Percentiles rank a stretch among this genome's conserved stretches.
phyloP scores from a whole-genome alignment of 495 filamentous ascomycete genomes.

The Penicillium lagena region DNA sequence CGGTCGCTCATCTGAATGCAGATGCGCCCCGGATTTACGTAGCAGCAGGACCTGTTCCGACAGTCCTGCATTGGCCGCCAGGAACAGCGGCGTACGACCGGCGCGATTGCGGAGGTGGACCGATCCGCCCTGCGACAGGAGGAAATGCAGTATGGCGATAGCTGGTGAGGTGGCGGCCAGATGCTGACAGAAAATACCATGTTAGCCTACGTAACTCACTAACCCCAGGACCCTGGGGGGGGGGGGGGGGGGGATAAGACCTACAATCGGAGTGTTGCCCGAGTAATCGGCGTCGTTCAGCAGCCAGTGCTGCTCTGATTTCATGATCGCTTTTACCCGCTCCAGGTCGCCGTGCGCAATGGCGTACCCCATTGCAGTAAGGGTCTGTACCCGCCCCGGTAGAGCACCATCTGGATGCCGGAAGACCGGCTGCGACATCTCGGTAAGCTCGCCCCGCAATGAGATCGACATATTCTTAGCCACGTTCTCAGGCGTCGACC shows the following conservation, averaged over 20 bases:
- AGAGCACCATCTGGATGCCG: slow-evolving; percentile 59
- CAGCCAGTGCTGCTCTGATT: slow-evolving; percentile 57
- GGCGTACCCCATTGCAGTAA: slow-evolving; percentile 75
- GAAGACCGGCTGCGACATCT: slow-evolving; percentile 57
- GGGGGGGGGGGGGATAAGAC: slow-evolving; percentile 10
- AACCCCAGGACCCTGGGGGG: neutral
- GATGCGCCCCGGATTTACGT: slow-evolving; percentile 61
- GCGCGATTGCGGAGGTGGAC: slow-evolving; percentile 80
- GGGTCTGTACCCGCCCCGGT: slow-evolving; percentile 37
- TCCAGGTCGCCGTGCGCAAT: slow-evolving; percentile 66
- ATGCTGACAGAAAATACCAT: slow-evolving; percentile 40
- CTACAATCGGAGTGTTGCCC: slow-evolving; percentile 78
- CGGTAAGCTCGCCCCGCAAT: slow-evolving; percentile 82
- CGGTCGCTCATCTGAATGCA: slow-evolving; percentile 57
- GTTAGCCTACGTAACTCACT: neutral
- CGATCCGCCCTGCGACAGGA: slow-evolving; percentile 72
- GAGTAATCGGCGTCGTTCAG: slow-evolving; percentile 79
- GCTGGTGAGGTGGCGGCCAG: slow-evolving; percentile 56
- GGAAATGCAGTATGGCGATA: slow-evolving; percentile 58
- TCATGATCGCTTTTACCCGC: slow-evolving; percentile 58
- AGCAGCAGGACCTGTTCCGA: slow-evolving; percentile 60
- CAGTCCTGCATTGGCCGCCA: slow-evolving; percentile 60
- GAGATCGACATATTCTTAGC: slow-evolving; percentile 65
- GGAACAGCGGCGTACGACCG: slow-evolving; percentile 75
- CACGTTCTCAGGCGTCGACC: slow-evolving; percentile 55